These are phyloP conservation scores for Paracoccidioides lutzii DNA, from an alignment of 2,329 filamentous ascomycete species.

Conservation along the genomic window DNA sequence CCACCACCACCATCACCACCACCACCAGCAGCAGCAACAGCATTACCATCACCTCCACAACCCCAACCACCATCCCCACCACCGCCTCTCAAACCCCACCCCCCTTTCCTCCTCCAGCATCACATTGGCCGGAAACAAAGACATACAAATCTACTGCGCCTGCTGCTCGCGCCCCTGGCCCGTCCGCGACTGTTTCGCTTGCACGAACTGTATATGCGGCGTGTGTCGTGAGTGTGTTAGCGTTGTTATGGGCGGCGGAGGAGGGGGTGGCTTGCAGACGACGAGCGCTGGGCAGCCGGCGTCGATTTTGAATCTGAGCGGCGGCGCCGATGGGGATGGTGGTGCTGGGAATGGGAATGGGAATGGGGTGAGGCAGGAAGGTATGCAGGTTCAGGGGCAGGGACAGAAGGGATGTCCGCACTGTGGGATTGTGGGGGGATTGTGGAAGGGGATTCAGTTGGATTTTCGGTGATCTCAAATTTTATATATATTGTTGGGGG, in stretches of 20 bases:
- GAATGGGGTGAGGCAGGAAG: no score
- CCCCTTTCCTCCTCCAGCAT: constrained; percentile 34
- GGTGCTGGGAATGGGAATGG: constrained; percentile 11
- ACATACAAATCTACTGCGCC: constrained; percentile 82
- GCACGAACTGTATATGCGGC: constrained; percentile 91
- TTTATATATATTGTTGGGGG: no score
- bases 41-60: constrained; percentile 11
- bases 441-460: constrained; percentile 38
- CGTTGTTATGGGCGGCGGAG: constrained; percentile 32
- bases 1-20: constrained; percentile 26
- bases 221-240: constrained; percentile 74
- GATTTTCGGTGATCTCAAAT: constrained; percentile 36
- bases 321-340: constrained; percentile 17
- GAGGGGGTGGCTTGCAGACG: no score
- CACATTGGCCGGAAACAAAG: constrained; percentile 14
- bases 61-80: constrained; percentile 29
- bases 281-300: constrained; percentile 17
- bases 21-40: constrained; percentile 16
- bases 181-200: constrained; percentile 77
- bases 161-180: constrained; percentile 67
- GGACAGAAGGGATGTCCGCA: constrained; percentile 32
- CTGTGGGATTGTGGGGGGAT: constrained; percentile 33
- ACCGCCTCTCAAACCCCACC: constrained; percentile 36
- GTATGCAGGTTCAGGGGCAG: constrained; percentile 28
- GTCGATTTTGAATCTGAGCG: constrained; percentile 25